Evolutionary conservation across 1,284 basidiomycete genomes (phyloP), one percentile per base, ranked within the genome.

Genomic region (Rhizopogon hawkerae): DNA sequence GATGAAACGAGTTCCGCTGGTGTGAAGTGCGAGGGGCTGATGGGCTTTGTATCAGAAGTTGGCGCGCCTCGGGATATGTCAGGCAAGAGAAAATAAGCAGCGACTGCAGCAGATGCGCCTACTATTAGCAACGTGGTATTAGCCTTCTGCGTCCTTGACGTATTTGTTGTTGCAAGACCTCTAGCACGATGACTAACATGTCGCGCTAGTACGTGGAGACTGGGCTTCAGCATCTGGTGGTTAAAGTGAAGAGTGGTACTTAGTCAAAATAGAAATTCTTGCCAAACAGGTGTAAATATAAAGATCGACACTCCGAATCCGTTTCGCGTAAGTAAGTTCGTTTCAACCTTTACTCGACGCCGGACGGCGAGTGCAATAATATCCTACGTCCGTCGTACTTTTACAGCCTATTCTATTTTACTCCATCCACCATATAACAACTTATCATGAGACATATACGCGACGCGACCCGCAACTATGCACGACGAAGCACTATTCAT

Each of bases 21-120:
- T 0, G 79, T 83, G 60, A 89, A 92, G 53, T 81, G 74, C 6
- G 69, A 67, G 1, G 80, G 74, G 2, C 78, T 77, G 3, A 88
- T 66, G 4, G 74, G 68, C n/a, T 23, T 44, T 8, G 16, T 39
- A 24, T n/a, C 23, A 26, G 35, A 61, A n/a, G 65, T 67, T 14
- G 71, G 67, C 31, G 67, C 62, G 37, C 66, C 67, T 18, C 71
- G 67, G 7, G 76, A 74, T 34, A 59, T 54, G 56, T 76, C 69
- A 2, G 76, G 72, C 52, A 76, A 69, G 54, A 79, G 68, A 49
- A 81, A 69, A 57, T 77, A 83, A 5, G 69, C 61, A 1, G 74
- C 68, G 33, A 70, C 60, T 3, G 71, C 62, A 18, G 67, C 62
- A 1, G 68, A 69, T 42, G 71, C 58, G 11, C 69, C 65, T 11